phyloP scores from a whole-genome alignment of 768 basidiomycete genomes.

The Lepiota subincarnata region DNA sequence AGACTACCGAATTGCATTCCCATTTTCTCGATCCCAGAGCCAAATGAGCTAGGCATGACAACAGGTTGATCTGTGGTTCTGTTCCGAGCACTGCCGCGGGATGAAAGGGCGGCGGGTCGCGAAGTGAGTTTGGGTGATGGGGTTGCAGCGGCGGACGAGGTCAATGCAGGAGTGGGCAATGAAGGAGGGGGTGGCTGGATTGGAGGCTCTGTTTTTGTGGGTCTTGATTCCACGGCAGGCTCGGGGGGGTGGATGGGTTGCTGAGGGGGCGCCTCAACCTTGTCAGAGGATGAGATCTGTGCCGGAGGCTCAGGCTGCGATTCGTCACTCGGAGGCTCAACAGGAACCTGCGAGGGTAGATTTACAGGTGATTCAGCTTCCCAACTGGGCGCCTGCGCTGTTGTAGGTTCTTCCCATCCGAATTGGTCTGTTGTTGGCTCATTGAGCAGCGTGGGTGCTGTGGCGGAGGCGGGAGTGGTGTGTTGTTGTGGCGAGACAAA shows the following conservation, averaged over 20 bases:
- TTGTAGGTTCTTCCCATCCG: constrained; percentile 74
- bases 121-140: constrained; percentile 49
- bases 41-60: constrained; percentile 71
- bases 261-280: constrained; percentile 24
- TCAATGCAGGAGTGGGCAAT: constrained; percentile 25
- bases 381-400: constrained; percentile 63
- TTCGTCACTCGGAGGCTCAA: constrained; percentile 19
- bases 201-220: constrained; percentile 31
- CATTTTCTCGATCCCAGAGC: constrained; percentile 64
- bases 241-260: constrained; percentile 27
- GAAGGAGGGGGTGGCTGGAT: constrained; percentile 28
- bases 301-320: constrained; percentile 27
- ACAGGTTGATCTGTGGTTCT: constrained; percentile 78
- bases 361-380: constrained; percentile 59
- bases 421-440: constrained; percentile 27
- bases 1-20: constrained; percentile 91
- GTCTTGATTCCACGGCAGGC: constrained; percentile 22
- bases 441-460: constrained; percentile 23
- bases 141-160: constrained; percentile 35
- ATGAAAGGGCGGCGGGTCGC: constrained; percentile 48
- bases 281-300: constrained; percentile 11
- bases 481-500: constrained; percentile 21
- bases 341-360: constrained; percentile 20
- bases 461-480: too few species aligned
- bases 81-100: constrained; percentile 58